Evolutionary conservation across 768 basidiomycete genomes (phyloP).

Genomic region (Panellus pusillus): DNA sequence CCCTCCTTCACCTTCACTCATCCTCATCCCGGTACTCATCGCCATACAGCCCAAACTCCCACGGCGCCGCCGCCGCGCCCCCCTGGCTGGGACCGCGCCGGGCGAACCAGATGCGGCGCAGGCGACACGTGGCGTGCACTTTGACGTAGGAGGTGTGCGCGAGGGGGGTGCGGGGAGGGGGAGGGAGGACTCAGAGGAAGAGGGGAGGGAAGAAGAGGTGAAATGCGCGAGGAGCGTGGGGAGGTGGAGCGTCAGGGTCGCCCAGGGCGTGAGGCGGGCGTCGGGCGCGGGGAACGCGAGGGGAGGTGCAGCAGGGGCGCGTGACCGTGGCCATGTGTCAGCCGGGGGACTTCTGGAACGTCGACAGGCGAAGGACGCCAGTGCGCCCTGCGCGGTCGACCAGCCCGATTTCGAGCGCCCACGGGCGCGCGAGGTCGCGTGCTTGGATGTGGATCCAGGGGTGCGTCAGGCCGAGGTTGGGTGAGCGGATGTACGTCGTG

Average conservation of each 20-base stretch:
- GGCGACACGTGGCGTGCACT: conserved; percentile 75
- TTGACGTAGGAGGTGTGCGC: conserved; percentile 72
- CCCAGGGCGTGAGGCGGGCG: conserved; percentile 67
- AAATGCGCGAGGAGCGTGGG: conserved; percentile 63
- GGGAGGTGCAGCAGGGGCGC: conserved; percentile 71
- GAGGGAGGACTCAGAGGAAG: too few species aligned
- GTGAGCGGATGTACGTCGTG: conserved; percentile 59
- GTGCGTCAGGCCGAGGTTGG: conserved; percentile 60
- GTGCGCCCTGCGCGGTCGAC: conserved; percentile 60
- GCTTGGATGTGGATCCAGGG: conserved; percentile 78
- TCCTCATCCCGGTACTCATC: conserved; percentile 24
- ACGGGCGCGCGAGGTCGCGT: conserved; percentile 63
- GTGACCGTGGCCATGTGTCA: conserved; percentile 36
- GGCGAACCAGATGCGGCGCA: conserved; percentile 77
- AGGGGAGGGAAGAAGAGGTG: conserved; percentile 49
- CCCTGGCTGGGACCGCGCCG: conserved; percentile 52
- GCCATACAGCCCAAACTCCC: conserved; percentile 74
- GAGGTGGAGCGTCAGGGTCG: conserved; percentile 61
- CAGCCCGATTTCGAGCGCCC: conserved; percentile 76
- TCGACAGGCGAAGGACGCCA: conserved; percentile 68
- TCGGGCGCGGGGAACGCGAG: conserved; percentile 60
- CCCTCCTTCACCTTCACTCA: too few species aligned
- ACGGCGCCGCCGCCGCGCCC: conserved; percentile 59
- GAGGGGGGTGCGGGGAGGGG: too few species aligned
- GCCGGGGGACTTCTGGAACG: conserved; percentile 69